Evolutionary conservation across 2,329 filamentous ascomycete species (phyloP), one percentile per base, ranked within the genome.

Genomic region (Colletotrichum spaethianum): DNA sequence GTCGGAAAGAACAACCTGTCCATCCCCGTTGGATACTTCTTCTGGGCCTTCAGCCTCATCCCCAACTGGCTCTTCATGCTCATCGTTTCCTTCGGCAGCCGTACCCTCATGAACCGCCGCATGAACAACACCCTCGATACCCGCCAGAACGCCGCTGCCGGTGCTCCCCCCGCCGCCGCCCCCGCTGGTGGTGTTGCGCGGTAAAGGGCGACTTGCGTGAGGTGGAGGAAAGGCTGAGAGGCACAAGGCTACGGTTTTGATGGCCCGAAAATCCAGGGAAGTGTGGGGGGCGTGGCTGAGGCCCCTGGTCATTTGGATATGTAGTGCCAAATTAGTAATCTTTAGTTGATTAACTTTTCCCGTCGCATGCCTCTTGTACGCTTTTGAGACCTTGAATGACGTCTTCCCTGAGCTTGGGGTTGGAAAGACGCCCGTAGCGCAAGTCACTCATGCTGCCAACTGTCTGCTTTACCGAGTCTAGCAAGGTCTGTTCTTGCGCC

Each of bases 51-150:
- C 78, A 86, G 88, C 77, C 83, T 92, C 60, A 82, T 94, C 70
- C 89, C 93, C 70, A 91, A 92, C 85, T 96, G 93, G 93, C 83
- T 90, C 67, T 91, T 94, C 79, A 95, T 96, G 93, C 87, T 96
- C 76, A 80, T 89, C 60, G 87, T 96, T 76, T 93, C 92, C 64
- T 91, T 95, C 80, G 78, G 93, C 74, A 94, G 91, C 86, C 88
- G 93, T 79, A 89, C 86, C 70, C 88, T 95, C 82, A 94, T 95
- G 93, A 79, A 78, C 76, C 80, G 79, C 65, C 79, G 78, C 59
- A 77, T 78, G 74, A 72, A 68, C 40, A 67, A 70, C 62, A 57
- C 53, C 55, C 20, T 70, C 28, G 38, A 70, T 16, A 26, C 31
- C 20, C 69, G 69, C 52, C 50, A 66, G 23, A 36, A 31, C 14